These are phyloP conservation scores for Mallotus japonicus DNA, from an alignment of 441 rosid species.

Conservation along the genomic window DNA sequence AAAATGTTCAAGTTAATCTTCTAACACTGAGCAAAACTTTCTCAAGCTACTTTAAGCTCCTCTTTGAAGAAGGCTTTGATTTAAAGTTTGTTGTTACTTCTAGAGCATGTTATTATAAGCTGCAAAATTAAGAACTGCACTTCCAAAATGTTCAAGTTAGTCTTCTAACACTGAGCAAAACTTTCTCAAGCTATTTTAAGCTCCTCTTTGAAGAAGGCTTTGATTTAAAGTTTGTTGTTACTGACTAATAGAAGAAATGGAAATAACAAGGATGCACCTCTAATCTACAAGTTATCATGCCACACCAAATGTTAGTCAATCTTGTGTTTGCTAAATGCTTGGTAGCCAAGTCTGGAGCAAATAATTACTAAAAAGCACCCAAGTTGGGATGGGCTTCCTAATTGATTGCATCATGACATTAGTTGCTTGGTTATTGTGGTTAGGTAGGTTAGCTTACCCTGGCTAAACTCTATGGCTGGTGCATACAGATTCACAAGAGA, in stretches of 20 bases:
- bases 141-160: slow-evolving; percentile 8
- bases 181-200: slow-evolving; percentile 2
- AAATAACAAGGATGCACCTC: not conserved
- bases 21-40: slow-evolving; percentile 5
- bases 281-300: not conserved
- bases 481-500: not conserved
- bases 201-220: not conserved
- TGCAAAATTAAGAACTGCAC: not conserved
- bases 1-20: not conserved
- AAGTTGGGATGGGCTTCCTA: not conserved
- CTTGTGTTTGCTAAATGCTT: not conserved
- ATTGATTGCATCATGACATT: not conserved
- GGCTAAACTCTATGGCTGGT: not conserved
- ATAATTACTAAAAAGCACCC: not conserved
- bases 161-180: slow-evolving; percentile 1
- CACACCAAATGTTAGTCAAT: not conserved
- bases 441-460: not conserved
- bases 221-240: not conserved
- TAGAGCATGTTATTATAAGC: not conserved
- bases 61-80: not conserved
- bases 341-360: not conserved
- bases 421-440: not conserved
- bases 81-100: not conserved
- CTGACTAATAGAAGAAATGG: slow-evolving; percentile 1
- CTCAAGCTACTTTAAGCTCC: not conserved